A percentile compares a stretch with the other conserved stretches of the same genome.
Evolutionary conservation across 164 flowering plant genomes (phyloP).

Genomic region (Macadamia integrifolia): DNA sequence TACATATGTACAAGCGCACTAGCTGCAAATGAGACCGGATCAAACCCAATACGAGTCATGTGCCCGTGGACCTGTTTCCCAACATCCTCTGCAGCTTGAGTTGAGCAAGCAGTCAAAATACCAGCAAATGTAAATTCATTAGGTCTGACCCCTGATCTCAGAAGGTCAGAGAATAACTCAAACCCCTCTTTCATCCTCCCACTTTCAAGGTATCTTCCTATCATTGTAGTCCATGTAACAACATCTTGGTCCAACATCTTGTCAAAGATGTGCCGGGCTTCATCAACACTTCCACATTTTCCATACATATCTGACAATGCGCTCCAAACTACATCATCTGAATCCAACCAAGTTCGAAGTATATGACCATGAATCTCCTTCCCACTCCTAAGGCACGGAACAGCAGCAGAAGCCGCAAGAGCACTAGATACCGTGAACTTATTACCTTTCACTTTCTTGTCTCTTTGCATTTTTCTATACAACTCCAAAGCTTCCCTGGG

Average conservation of each 20-base stretch:
- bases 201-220: conserved; percentile 24
- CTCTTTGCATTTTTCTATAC: conserved; percentile 19
- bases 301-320: conserved; percentile 31
- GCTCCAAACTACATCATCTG: conserved; percentile 30
- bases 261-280: conserved; percentile 24
- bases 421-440: conserved; percentile 25
- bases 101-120: conserved; percentile 29
- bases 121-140: conserved; percentile 31
- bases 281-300: conserved; percentile 27
- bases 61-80: conserved; percentile 34
- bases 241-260: conserved; percentile 22
- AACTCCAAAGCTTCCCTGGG: conserved; percentile 24
- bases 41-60: conserved; percentile 22
- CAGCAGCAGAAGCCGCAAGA: conserved; percentile 26
- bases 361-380: conserved; percentile 29
- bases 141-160: conserved; percentile 22
- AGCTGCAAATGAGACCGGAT: conserved; percentile 22
- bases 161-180: conserved; percentile 18
- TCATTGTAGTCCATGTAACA: conserved; percentile 32
- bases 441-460: conserved; percentile 11
- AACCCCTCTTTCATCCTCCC: conserved; percentile 26
- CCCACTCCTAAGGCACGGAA: conserved; percentile 20
- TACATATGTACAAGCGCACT: conserved; percentile 31
- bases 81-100: conserved; percentile 17
- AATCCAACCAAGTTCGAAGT: conserved; percentile 18